These are phyloP conservation scores for Cubamyces sp. DNA, from an alignment of 768 basidiomycete genomes.

Conservation along the genomic window DNA sequence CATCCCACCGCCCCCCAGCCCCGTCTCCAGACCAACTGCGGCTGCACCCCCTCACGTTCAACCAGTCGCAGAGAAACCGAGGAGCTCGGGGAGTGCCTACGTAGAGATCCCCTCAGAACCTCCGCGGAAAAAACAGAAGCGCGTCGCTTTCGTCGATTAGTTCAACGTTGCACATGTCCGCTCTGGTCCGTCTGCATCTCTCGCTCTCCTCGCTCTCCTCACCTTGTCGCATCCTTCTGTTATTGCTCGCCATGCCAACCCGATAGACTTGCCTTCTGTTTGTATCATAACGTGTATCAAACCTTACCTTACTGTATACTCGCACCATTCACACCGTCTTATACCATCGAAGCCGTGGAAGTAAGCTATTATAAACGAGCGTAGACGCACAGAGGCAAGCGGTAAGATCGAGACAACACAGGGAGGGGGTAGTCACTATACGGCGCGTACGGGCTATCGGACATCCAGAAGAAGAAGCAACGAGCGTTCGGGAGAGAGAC, in stretches of 20 bases:
- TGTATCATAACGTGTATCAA: not conserved
- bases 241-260: no score
- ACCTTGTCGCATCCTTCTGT: not conserved
- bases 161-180: not conserved
- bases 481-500: slow-evolving; percentile 13
- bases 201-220: not conserved
- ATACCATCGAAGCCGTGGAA: not conserved
- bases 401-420: slow-evolving; percentile 22
- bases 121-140: slow-evolving; percentile 26
- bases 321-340: not conserved
- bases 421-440: slow-evolving; percentile 11
- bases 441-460: slow-evolving; percentile 14
- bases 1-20: not conserved
- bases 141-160: slow-evolving; percentile 26
- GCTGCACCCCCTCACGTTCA: not conserved
- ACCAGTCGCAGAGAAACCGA: not conserved
- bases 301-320: not conserved
- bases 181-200: not conserved
- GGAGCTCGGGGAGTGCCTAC: not conserved
- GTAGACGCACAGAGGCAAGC: slow-evolving; percentile 29
- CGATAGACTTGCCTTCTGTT: no score
- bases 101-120: not conserved
- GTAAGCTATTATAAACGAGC: slow-evolving; percentile 30
- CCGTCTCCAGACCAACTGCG: not conserved
- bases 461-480: slow-evolving; percentile 21